Conservation (phyloP, 345 rosid species). For the Diplotaxis tenuifolia region DNA sequence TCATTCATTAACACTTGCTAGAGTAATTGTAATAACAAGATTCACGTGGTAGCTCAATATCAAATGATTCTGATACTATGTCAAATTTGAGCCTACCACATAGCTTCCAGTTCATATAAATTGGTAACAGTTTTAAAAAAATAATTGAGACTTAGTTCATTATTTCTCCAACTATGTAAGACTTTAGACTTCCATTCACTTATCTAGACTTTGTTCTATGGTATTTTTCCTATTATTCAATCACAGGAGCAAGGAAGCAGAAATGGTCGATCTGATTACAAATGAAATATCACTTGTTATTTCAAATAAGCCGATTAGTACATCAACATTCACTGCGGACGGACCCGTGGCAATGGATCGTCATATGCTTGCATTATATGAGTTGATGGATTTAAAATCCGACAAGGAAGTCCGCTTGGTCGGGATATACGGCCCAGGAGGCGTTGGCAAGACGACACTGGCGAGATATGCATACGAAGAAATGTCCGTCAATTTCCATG, state of each 20-base stretch:
- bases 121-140: too few species aligned
- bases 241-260: neutral
- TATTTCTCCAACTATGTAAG: neutral
- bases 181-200: neutral
- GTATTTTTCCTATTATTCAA: neutral
- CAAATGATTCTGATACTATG: too few species aligned
- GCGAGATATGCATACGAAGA: neutral
- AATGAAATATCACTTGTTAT: neutral
- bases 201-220: neutral
- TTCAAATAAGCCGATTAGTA: neutral
- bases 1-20: too few species aligned
- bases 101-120: too few species aligned
- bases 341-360: neutral
- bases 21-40: too few species aligned
- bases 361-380: neutral
- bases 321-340: neutral
- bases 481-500: neutral
- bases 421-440: slow-evolving; percentile 12
- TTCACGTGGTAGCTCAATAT: too few species aligned
- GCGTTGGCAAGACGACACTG: slow-evolving; percentile 23
- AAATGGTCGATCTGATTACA: neutral
- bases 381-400: neutral
- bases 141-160: too few species aligned
- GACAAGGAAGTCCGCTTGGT: slow-evolving; percentile 15
- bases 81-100: too few species aligned